These are phyloP conservation scores for Globisporangium mamillatum DNA, from an alignment of 352 stramenopile species.

Conservation along the genomic window DNA sequence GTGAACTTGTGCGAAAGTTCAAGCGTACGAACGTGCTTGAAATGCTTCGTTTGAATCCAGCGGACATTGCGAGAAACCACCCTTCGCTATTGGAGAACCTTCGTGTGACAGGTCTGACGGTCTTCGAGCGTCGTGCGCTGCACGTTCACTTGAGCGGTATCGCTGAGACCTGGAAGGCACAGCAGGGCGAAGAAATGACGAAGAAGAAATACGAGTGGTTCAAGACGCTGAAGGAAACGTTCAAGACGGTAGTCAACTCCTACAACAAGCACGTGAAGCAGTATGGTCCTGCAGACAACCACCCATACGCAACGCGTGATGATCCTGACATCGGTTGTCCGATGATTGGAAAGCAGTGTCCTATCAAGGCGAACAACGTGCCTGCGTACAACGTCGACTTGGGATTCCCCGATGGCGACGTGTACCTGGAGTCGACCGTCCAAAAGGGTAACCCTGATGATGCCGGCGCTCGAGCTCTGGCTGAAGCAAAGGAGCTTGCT, in stretches of 20 bases:
- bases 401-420: conserved; percentile 76
- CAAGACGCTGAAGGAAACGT: conserved; percentile 90
- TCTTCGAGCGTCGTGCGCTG: conserved; percentile 88
- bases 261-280: conserved; percentile 90
- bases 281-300: conserved; percentile 87
- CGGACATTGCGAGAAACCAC: conserved; percentile 87
- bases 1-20: conserved; percentile 86
- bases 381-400: conserved; percentile 79
- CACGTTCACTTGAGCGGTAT: conserved; percentile 87
- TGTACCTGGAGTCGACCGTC: conserved; percentile 73
- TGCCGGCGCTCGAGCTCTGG: conserved; percentile 57
- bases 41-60: conserved; percentile 82
- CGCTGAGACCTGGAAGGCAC: conserved; percentile 83
- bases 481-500: conserved; percentile 62
- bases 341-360: conserved; percentile 90
- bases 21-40: conserved; percentile 92
- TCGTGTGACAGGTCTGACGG: conserved; percentile 87
- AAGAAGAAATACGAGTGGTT: conserved; percentile 92
- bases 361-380: conserved; percentile 80
- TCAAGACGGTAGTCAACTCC: conserved; percentile 90
- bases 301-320: conserved; percentile 85
- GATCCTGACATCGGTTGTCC: conserved; percentile 80
- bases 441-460: conserved; percentile 72
- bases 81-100: conserved; percentile 89
- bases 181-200: conserved; percentile 90